A percentile compares a stretch with the other conserved stretches of the same genome.
phyloP scores from a whole-genome alignment of 75 land plant genomes.

The Picea glauca region DNA sequence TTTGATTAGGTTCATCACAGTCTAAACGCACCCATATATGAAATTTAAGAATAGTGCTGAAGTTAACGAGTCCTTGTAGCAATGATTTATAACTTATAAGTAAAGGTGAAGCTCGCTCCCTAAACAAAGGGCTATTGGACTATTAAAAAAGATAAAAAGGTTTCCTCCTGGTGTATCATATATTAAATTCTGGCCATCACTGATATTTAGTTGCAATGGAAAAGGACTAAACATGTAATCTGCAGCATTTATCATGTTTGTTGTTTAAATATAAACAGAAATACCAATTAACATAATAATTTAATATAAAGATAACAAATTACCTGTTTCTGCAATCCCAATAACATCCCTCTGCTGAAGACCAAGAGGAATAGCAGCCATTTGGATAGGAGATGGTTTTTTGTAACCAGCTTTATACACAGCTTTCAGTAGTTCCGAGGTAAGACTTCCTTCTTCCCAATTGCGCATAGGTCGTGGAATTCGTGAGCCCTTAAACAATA shows the following conservation, averaged over 20 bases:
- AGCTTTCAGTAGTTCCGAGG: slow-evolving; percentile 78
- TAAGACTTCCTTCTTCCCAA: slow-evolving; percentile 86
- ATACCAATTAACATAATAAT: neutral
- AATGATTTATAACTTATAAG: no score
- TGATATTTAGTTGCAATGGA: neutral
- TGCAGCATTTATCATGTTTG: neutral
- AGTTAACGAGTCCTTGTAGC: no score
- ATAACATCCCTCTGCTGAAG: slow-evolving; percentile 97
- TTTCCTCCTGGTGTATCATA: no score
- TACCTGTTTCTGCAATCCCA: slow-evolving; percentile 98
- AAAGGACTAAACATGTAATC: neutral
- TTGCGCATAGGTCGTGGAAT: slow-evolving; percentile 94
- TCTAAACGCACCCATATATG: no score
- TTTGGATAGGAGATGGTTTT: slow-evolving; percentile 94
- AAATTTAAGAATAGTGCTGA: no score
- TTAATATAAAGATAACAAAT: neutral
- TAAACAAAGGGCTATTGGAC: no score
- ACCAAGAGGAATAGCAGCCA: slow-evolving; percentile 98
- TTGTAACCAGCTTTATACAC: slow-evolving; percentile 86
- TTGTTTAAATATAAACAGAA: neutral
- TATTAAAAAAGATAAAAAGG: no score
- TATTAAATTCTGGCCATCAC: no score
- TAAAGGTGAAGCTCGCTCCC: no score
- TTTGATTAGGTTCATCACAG: no score
- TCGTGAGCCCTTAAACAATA: slow-evolving; percentile 56